Evolutionary conservation across 805 yeast species (phyloP).

Genomic region (Hanseniaspora nectarophila): DNA sequence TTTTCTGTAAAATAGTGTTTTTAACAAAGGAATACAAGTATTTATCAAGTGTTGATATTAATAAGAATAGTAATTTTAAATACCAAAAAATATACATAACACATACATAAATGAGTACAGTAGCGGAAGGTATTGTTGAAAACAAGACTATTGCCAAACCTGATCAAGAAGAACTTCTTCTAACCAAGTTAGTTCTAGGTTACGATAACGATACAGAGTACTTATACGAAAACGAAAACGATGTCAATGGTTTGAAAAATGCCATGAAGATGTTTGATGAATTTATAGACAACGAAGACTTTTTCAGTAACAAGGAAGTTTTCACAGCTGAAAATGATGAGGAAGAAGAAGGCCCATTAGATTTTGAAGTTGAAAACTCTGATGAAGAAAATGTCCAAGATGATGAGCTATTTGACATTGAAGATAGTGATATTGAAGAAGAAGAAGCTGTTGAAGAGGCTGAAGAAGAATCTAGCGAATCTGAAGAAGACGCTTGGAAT

Average conservation of each 20-base stretch:
- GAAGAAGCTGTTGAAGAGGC: constrained; percentile 27
- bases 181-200: constrained; percentile 83
- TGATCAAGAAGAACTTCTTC: constrained; percentile 66
- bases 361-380: constrained; percentile 22
- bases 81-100: background rate
- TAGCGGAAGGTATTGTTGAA: background rate
- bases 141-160: constrained; percentile 44
- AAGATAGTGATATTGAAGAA: constrained; percentile 29
- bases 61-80: background rate
- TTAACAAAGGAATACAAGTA: too few species aligned
- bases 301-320: constrained; percentile 23
- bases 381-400: constrained; percentile 22
- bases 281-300: constrained; percentile 23
- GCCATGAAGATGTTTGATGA: constrained; percentile 21
- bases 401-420: constrained; percentile 45
- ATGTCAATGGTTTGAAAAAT: constrained; percentile 21
- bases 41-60: too few species aligned
- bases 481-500: constrained; percentile 48
- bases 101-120: background rate
- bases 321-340: constrained; percentile 28
- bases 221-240: constrained; percentile 35
- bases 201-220: constrained; percentile 32
- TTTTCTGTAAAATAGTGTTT: too few species aligned
- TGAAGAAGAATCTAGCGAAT: background rate
- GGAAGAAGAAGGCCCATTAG: constrained; percentile 24